phyloP scores from a whole-genome alignment of 495 filamentous ascomycete genomes.

The Chaetomium cochliodes region DNA sequence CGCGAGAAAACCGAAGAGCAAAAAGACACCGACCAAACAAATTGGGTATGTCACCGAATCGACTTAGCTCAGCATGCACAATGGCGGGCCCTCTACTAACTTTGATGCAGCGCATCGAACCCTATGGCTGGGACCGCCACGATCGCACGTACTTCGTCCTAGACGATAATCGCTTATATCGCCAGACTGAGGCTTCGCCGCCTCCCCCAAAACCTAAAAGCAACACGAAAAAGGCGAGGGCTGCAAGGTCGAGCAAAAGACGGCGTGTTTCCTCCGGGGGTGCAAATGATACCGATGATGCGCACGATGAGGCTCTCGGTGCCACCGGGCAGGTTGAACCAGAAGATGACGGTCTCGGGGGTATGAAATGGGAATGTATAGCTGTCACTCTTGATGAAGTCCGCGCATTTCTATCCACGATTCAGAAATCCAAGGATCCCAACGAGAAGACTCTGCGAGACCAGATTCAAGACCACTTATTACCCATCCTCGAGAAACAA shows the following conservation, averaged over 20 bases:
- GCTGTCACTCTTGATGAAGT: constrained; percentile 78
- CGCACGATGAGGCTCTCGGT: constrained; percentile 44
- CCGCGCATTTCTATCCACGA: constrained; percentile 63
- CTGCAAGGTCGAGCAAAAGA: constrained; percentile 70
- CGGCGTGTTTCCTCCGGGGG: constrained; percentile 59
- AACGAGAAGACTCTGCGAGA: constrained; percentile 77
- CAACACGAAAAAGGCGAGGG: constrained; percentile 71
- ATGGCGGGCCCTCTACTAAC: constrained; percentile 14
- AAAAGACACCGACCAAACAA: constrained; percentile 73
- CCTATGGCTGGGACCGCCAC: constrained; percentile 81
- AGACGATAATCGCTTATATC: constrained; percentile 91
- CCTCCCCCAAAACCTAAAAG: constrained; percentile 66
- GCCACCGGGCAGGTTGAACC: constrained; percentile 41
- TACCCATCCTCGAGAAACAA: constrained; percentile 79
- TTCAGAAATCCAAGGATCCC: constrained; percentile 70
- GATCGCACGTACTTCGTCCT: constrained; percentile 85
- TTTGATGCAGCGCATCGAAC: constrained; percentile 77
- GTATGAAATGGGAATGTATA: constrained; percentile 86
- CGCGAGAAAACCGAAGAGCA: constrained; percentile 83
- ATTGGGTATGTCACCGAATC: constrained; percentile 64
- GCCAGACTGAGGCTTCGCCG: constrained; percentile 67
- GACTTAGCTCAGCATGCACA: not conserved
- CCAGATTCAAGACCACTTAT: constrained; percentile 67
- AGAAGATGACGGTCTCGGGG: constrained; percentile 62
- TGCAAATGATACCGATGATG: constrained; percentile 56